Base-by-base conservation (phyloP, 495 filamentous ascomycete genomes). In the Hyaloscypha bicolor region DNA sequence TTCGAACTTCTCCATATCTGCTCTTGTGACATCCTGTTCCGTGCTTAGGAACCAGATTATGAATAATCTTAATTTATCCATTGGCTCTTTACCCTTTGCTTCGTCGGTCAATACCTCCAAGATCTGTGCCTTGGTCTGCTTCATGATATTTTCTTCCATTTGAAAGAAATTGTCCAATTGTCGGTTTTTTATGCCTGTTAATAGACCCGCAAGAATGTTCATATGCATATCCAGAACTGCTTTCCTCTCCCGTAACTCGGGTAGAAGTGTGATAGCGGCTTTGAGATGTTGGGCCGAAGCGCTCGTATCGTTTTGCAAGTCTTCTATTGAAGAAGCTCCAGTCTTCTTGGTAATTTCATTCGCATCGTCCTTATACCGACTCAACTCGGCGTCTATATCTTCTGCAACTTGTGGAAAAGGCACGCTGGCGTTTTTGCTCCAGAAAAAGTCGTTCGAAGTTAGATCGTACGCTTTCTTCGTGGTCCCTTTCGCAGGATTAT, bases 1-100 rank as follows among this genome's bases (percentile, higher is more conserved):
- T 76, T 96, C 93, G 67, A 97, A 97, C 59, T 90, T 86, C 63
- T 86, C 85, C 87, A 96, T 91, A 64, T 98, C 96, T 0, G 85
- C 80, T 61, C 91, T 87, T 55, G 86, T 87, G 25, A 97, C 84
- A 68, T 98, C 93, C 66, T 92, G 91, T 75, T 98, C 96, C 2
- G 93, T 96, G 76, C 93, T 97, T 39, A 99, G 83, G 80, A 91
- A 96, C 95, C 95, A 99, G 74, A 98, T 97, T 62, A 99, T 89
- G 78, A 98, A 99, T 35, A 97, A 77, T 22, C 95, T 84, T 8
- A 98, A 85, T 77, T 98, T 98, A 71, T 99, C 95, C 16, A 87
- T 78, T 4, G 96, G 86, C 60, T 96, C 86, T 35, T 87, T 92
- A 61, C 93, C 93, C 79, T 96, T 97, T 55, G 87, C 84, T 6